Evolutionary conservation across 352 stramenopile species (phyloP).

Genomic region (Globisporangium megalacanthum): DNA sequence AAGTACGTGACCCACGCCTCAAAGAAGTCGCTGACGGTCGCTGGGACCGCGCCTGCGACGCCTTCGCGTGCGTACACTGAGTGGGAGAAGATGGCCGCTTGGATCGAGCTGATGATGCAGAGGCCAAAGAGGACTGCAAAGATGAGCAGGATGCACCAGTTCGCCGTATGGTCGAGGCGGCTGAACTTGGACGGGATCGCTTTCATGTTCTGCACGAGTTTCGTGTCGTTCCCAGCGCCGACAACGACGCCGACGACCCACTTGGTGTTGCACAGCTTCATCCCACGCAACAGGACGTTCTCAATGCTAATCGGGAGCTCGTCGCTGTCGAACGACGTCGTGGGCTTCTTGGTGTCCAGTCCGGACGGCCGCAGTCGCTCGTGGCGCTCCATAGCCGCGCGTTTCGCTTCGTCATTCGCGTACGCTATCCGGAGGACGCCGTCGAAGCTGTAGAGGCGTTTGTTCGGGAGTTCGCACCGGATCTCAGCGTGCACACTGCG

Average conservation of each 20-base stretch:
- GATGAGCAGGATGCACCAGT: constrained; percentile 82
- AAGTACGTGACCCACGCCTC: constrained; percentile 76
- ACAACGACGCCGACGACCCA: constrained; percentile 79
- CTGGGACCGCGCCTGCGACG: constrained; percentile 21
- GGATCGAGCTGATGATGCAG: constrained; percentile 63
- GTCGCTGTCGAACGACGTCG: constrained; percentile 21
- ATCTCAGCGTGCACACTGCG: constrained; percentile 50
- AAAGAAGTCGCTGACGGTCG: constrained; percentile 33
- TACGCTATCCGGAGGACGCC: constrained; percentile 46
- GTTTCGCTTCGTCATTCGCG: constrained; percentile 22
- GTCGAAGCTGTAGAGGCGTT: constrained; percentile 78
- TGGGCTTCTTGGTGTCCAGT: background rate
- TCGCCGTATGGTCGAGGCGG: constrained; percentile 67
- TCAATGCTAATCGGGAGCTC: constrained; percentile 75
- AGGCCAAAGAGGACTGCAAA: constrained; percentile 71
- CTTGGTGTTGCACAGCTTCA: constrained; percentile 84
- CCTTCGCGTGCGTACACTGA: constrained; percentile 24
- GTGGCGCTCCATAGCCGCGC: constrained; percentile 2
- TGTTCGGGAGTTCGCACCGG: constrained; percentile 74
- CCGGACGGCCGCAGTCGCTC: constrained; percentile 1
- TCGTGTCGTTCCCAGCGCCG: constrained; percentile 71
- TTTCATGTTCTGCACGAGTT: constrained; percentile 84
- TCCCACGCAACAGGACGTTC: constrained; percentile 74
- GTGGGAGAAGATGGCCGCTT: constrained; percentile 36
- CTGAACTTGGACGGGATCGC: constrained; percentile 84